phyloP scores from a whole-genome alignment of 2,329 filamentous ascomycete genomes.

The Penicillium vulpinum region DNA sequence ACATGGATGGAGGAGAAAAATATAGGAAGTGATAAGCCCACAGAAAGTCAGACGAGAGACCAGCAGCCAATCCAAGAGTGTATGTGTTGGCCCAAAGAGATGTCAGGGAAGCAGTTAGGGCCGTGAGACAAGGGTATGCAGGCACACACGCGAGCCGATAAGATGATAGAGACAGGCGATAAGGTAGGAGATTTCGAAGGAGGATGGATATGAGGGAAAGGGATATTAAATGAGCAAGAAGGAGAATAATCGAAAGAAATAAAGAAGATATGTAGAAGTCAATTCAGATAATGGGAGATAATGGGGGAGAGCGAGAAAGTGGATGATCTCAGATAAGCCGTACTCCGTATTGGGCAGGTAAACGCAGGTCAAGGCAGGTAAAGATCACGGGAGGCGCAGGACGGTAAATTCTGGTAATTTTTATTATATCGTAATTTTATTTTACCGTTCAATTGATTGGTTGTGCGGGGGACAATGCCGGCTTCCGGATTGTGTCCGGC shows the following conservation, averaged over 20 bases:
- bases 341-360: constrained; percentile 31
- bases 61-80: constrained; percentile 6
- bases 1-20: constrained; percentile 34
- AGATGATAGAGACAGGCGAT: constrained; percentile 1
- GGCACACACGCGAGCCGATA: constrained; percentile 8
- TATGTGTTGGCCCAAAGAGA: constrained; percentile 4
- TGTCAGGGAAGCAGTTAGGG: constrained; percentile 8
- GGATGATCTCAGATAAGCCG: constrained; percentile 21
- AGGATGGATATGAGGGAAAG: not conserved
- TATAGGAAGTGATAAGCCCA: constrained; percentile 7
- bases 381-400: not conserved
- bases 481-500: constrained; percentile 9
- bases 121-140: constrained; percentile 8
- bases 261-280: constrained; percentile 7
- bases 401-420: no score
- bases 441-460: constrained; percentile 11
- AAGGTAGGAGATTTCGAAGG: not conserved
- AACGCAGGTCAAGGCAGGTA: not conserved
- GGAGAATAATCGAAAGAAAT: constrained; percentile 8
- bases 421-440: no score
- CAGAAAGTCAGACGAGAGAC: constrained; percentile 11
- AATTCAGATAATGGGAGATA: constrained; percentile 9
- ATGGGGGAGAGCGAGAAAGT: constrained; percentile 13
- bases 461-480: constrained; percentile 12
- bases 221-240: constrained; percentile 1